Evolutionary conservation across 192 early-diverging fungal species (phyloP), one percentile per base, ranked within the genome.

Genomic region (Nowakowskiella sp.): DNA sequence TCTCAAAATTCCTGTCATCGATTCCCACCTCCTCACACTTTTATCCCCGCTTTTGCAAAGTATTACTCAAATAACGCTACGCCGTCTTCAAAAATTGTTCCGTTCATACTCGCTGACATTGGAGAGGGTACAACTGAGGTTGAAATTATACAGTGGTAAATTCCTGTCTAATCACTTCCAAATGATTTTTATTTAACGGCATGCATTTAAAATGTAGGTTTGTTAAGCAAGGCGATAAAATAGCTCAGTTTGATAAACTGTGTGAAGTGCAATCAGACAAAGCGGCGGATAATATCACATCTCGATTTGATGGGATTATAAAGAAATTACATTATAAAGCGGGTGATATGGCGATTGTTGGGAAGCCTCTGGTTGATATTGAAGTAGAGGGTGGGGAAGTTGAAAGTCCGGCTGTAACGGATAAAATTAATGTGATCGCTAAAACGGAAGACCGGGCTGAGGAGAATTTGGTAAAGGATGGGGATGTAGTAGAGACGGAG

Each of bases 211-310:
- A 26, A 3, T 23, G 19, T 45, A 90, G 86, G 86, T 94, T 93
- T 64, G 89, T 98, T 30, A 87, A 98, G 73, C 78, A 82, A 3
- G 95, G 95, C 53, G 84, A 89, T 62, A 72, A 66, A 43, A 84
- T 98, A 19, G 72, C 78, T 19, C 89, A 96, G 79, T 98, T 98
- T 67, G 82, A 91, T 55, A 87, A 86, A 64, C 85, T 98, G 32
- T 94, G 91, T 60, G 95, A 98, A 58, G 93, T 98, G 24, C 93
- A 95, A 50, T 92, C 89, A 8, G 95, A 98, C 70, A 98, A 98
- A 75, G 95, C 95, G 6, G 86, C 95, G n/a, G 95, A 94, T 6
- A 92, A 98, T 68, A 96, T 98, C 67, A 91, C 95, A 19, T 94
- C 91, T 21, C 81, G 95, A 5, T 98, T 82, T 60, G 87, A 92